Evolutionary conservation across 2,329 filamentous ascomycete genomes (phyloP), one percentile per base, ranked within the genome.

Genomic region (Trichoderma atrobrunneum): DNA sequence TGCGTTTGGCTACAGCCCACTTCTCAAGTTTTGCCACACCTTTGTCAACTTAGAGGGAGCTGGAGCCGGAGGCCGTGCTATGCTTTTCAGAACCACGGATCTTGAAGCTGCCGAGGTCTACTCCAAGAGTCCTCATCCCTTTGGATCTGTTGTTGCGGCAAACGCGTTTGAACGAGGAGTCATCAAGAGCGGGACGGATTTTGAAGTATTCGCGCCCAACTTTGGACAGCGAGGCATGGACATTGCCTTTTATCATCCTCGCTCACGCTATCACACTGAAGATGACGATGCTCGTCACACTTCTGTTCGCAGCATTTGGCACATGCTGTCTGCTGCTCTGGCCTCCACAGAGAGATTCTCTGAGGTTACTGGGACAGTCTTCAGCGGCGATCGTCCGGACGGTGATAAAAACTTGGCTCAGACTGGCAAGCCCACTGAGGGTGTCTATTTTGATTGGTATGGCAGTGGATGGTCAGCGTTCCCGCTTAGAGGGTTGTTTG

Each of bases 1-100:
- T 73, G 94, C 92, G 7, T 98, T 97, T 78, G 91, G 92, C 32
- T 90, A 94, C 75, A 94, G 95, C 79, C 93, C 94, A 0, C 86
- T 97, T 74, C 90, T 93, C 12, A 89, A 89, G 67, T 92, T 97
- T 71, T 88, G 93, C 11, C 92, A 95, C 78, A 94, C 93, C 0
- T 98, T 99, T 79, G 85, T 98, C 75, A 99, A 99, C 76, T 88
- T 99, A 18, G 96, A 99, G 81, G 96, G 96, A 14, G 95, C 95
- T 54, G 96, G 95, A 64, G 95, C 95, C 14, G 96, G 96, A 12
- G 95, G 95, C 1, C 88, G 94, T 72, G 95, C 95, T 4, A 92
- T 92, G 12, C 85, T 98, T 3, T 98, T 99, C 83, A 89, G 96
- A 72, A 92, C 91, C 67, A 95, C 95, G 0, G 96, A 98, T 80